These are phyloP conservation scores for Rosa multiflora DNA, from an alignment of 306 rosid species.

Conservation along the genomic window DNA sequence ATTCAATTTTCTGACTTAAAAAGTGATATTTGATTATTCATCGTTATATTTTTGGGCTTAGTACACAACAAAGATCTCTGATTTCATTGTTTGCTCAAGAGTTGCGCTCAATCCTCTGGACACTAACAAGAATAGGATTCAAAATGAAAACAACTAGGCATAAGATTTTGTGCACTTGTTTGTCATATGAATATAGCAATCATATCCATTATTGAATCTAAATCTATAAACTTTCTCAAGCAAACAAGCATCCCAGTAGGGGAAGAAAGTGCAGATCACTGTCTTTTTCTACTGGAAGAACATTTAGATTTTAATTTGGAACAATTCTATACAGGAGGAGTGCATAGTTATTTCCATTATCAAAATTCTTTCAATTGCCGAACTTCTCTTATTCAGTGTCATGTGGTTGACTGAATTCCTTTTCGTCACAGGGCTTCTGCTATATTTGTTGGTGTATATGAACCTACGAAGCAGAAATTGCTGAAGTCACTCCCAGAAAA, in stretches of 20 bases:
- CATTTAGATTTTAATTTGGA: background rate
- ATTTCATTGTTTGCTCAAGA: background rate
- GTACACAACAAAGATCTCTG: background rate
- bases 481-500: conserved; percentile 58
- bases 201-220: background rate
- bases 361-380: conserved; percentile 11
- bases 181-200: background rate
- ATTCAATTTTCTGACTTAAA: background rate
- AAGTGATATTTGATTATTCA: background rate
- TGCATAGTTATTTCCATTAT: background rate
- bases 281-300: background rate
- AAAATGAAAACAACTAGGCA: background rate
- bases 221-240: background rate
- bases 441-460: conserved; percentile 76
- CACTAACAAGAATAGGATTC: background rate
- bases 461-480: conserved; percentile 68
- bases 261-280: background rate
- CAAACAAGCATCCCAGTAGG: background rate
- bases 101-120: background rate
- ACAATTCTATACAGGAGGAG: background rate
- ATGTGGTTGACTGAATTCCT: background rate
- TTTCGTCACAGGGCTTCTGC: conserved; percentile 71
- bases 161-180: background rate
- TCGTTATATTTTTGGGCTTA: background rate
- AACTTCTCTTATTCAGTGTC: conserved; percentile 21